These are phyloP conservation scores for Bipolaris bicolor DNA, from an alignment of 2,329 filamentous ascomycete genomes.

Conservation along the genomic window DNA sequence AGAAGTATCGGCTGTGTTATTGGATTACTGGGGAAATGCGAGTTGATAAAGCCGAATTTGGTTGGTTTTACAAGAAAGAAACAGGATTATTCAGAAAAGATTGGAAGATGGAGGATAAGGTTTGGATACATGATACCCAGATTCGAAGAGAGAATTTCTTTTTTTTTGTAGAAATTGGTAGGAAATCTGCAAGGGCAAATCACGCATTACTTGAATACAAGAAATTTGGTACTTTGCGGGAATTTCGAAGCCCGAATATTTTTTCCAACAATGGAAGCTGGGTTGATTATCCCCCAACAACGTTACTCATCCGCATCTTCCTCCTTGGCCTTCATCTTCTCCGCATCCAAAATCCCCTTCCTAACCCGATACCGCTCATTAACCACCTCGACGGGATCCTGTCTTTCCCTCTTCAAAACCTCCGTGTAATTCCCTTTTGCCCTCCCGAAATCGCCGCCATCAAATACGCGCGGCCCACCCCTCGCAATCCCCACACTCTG, in stretches of 20 bases:
- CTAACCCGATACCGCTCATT: constrained; percentile 64
- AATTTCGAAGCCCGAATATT: too few species aligned
- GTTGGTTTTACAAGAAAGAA: too few species aligned
- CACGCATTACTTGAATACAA: neutral
- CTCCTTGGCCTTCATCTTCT: constrained; percentile 15
- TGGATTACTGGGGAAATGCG: neutral
- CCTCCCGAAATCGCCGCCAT: constrained; percentile 61
- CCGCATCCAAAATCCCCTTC: constrained; percentile 52
- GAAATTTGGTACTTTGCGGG: neutral
- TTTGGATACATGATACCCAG: neutral
- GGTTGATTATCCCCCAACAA: neutral
- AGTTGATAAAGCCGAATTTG: neutral
- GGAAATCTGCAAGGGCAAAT: neutral
- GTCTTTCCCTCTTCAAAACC: constrained; percentile 61
- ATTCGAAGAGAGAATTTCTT: neutral
- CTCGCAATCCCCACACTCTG: constrained; percentile 28
- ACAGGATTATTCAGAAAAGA: neutral
- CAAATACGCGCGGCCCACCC: constrained; percentile 60
- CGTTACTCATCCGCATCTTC: constrained; percentile 43
- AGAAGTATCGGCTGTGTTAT: neutral
- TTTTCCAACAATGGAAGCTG: neutral
- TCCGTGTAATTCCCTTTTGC: constrained; percentile 64
- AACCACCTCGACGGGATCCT: constrained; percentile 65
- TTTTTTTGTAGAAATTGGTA: neutral
- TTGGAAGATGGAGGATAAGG: neutral